Conservation (phyloP, 1,284 basidiomycete species). For the Cutaneotrichosporon cavernicola region DNA sequence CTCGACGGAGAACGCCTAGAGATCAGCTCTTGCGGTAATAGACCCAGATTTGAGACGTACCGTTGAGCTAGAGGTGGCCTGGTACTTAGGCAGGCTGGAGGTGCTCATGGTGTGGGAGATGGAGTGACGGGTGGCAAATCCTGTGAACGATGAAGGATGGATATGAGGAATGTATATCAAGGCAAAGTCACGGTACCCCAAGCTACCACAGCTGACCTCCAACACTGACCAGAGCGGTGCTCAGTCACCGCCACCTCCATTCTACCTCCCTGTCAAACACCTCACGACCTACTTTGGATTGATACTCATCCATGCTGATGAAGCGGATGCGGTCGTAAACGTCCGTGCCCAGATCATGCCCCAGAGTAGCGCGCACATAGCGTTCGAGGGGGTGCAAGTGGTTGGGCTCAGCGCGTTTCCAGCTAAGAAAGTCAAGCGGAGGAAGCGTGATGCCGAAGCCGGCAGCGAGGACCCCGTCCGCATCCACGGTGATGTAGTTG, state of each 20-base stretch:
- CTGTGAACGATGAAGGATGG: no score
- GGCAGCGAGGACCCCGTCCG: neutral
- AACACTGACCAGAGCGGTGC: no score
- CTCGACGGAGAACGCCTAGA: neutral
- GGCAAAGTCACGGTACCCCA: no score
- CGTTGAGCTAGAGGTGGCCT: neutral
- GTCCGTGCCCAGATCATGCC: neutral
- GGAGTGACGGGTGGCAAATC: no score
- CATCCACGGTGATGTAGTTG: neutral
- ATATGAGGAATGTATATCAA: no score
- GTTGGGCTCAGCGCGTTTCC: neutral
- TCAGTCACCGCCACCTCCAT: neutral
- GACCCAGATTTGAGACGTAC: neutral
- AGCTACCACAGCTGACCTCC: no score
- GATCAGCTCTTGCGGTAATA: neutral
- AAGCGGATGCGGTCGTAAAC: slow-evolving; percentile 5
- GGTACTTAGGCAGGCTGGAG: neutral
- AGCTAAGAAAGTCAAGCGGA: neutral
- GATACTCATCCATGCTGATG: slow-evolving; percentile 6
- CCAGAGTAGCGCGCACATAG: neutral
- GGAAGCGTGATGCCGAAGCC: neutral
- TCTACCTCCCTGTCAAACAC: slow-evolving; percentile 1
- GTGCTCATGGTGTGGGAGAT: neutral
- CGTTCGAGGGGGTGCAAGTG: slow-evolving; percentile 3
- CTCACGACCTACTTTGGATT: neutral